Conservation (phyloP, 495 filamentous ascomycete genomes). For the Aspergillus panamensis region DNA sequence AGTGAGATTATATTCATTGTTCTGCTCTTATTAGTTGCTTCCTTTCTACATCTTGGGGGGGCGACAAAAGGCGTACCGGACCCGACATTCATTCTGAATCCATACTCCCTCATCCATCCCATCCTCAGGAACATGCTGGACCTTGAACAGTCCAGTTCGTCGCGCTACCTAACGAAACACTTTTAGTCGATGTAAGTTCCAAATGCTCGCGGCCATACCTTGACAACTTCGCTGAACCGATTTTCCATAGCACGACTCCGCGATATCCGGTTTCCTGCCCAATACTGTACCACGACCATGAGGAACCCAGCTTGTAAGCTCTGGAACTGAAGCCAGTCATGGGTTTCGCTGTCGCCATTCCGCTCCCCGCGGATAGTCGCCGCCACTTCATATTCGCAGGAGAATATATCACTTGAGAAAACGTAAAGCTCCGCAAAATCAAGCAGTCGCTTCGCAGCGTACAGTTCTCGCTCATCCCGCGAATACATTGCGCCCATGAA, state of each 20-base stretch:
- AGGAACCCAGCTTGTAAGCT: slow-evolving; percentile 45
- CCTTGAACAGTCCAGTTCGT: slow-evolving; percentile 35
- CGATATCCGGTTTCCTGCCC: slow-evolving; percentile 40
- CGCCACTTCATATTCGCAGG: slow-evolving; percentile 41
- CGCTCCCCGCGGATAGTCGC: slow-evolving; percentile 25
- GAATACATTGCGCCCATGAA: slow-evolving; percentile 52
- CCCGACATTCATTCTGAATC: slow-evolving; percentile 46
- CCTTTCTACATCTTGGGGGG: not conserved
- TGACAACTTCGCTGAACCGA: slow-evolving; percentile 43
- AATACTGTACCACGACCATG: slow-evolving; percentile 43
- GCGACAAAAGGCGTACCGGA: slow-evolving; percentile 29
- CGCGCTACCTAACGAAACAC: slow-evolving; percentile 29
- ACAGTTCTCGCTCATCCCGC: slow-evolving; percentile 34
- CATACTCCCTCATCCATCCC: slow-evolving; percentile 32
- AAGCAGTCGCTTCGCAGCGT: slow-evolving; percentile 38
- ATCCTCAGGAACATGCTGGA: slow-evolving; percentile 32
- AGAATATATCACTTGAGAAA: slow-evolving; percentile 42
- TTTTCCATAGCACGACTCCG: slow-evolving; percentile 45
- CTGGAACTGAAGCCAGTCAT: slow-evolving; percentile 41
- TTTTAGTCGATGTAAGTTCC: slow-evolving; percentile 10
- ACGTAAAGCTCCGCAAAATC: slow-evolving; percentile 48
- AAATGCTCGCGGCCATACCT: slow-evolving; percentile 21
- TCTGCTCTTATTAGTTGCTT: slow-evolving; percentile 25
- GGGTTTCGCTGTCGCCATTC: slow-evolving; percentile 23
- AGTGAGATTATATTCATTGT: slow-evolving; percentile 38